These are phyloP conservation scores for Serendipita sp. DNA, from an alignment of 768 basidiomycete species.

Conservation along the genomic window DNA sequence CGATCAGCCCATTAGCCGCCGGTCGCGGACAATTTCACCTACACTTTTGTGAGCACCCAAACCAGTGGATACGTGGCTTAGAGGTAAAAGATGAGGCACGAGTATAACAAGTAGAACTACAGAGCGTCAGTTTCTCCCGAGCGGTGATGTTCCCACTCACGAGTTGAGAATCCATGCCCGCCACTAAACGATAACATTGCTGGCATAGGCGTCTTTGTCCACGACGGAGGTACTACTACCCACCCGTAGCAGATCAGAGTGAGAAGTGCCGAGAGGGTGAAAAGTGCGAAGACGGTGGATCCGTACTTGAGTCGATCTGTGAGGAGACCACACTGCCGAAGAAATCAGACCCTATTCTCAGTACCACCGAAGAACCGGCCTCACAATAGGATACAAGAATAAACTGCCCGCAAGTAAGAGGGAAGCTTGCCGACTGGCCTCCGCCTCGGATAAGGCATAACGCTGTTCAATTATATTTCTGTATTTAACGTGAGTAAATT, in stretches of 20 bases:
- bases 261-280: constrained; percentile 39
- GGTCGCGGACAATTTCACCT: constrained; percentile 15
- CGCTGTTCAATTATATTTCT: constrained; percentile 62
- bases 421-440: constrained; percentile 48
- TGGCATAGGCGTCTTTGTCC: constrained; percentile 42
- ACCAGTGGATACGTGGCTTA: constrained; percentile 61
- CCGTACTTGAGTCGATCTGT: constrained; percentile 42
- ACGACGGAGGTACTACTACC: constrained; percentile 42
- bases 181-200: constrained; percentile 43
- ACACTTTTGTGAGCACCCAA: constrained; percentile 67
- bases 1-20: background rate
- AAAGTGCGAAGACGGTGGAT: constrained; percentile 41
- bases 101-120: constrained; percentile 57
- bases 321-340: constrained; percentile 40
- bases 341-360: background rate
- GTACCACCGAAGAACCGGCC: constrained; percentile 14
- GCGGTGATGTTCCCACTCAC: constrained; percentile 23
- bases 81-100: constrained; percentile 52
- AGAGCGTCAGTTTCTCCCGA: background rate
- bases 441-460: constrained; percentile 40
- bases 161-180: constrained; percentile 59
- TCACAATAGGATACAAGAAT: constrained; percentile 50
- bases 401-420: constrained; percentile 56
- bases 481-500: background rate
- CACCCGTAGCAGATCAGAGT: constrained; percentile 49